Base-by-base conservation (phyloP, 768 basidiomycete genomes). In the Boletus edulis region DNA sequence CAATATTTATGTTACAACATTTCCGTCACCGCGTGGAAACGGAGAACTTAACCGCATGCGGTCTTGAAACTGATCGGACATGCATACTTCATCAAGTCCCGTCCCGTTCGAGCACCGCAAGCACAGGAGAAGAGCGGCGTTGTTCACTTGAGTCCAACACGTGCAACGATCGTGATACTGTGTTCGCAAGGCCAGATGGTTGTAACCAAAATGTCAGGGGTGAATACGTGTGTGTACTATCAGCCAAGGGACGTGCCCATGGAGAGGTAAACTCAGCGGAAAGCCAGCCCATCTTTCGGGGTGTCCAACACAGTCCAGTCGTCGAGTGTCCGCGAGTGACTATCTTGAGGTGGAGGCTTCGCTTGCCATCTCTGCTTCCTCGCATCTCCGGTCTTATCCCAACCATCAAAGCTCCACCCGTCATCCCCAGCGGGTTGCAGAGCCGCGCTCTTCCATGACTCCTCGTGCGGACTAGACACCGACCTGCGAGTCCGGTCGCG, bases 331-430 rank as follows among this genome's bases (percentile, higher is more conserved):
- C 29, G 54, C 24, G 54, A 22, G 45, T 15, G 5, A 1, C 17
- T 22, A 1, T 51, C 49, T 29, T 14, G 45, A 29, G 49, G 10
- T 13, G 18, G 10, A 17, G 42, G 2, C 29, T 14, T 32, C 20
- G 18, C 17, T 53, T 38, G 51, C 20, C 51, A 24, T 24, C 31
- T 42, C 18, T 17, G 50, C 41, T 27, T 60, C 32, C 12, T 56
- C 47, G 15, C 31, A 8, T 51, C 41, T 11, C 32, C 48, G 3
- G 14, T 8, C 7, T 39, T 48, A 20, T 54, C 56, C 83, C 83
- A 84, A 15, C 75, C 64, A 49, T 78, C 74, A 52, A 86, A 86
- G 32, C 72, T 74, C 76, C 79, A 82, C 1, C 69, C 71, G 37
- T 79, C 77, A 31, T 71, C 66, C 11, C 63, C 60, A 0, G 60